Percentiles rank a stretch among this genome's conserved stretches.
Evolutionary conservation across 495 filamentous ascomycete species (phyloP).

Genomic region (Penicillium goetzii): DNA sequence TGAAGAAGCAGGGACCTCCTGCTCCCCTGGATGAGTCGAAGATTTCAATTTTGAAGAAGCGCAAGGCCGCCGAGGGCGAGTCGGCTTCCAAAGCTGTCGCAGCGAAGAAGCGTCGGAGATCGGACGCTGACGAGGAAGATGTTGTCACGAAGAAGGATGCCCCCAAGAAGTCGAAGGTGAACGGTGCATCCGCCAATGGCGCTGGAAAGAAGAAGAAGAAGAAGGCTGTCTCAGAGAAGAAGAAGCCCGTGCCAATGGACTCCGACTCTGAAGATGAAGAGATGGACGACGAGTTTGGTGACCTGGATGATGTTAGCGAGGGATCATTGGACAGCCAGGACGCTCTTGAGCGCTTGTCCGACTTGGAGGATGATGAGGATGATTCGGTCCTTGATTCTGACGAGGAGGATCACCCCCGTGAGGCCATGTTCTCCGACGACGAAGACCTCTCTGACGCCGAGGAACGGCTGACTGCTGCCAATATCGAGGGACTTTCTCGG

Average conservation of each 20-base stretch:
- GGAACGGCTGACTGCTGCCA: slow-evolving; percentile 91
- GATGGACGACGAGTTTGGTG: slow-evolving; percentile 56
- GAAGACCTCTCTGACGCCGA: slow-evolving; percentile 88
- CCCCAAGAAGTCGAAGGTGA: slow-evolving; percentile 53
- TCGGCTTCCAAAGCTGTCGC: slow-evolving; percentile 40
- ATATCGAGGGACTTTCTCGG: slow-evolving; percentile 87
- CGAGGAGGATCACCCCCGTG: slow-evolving; percentile 57
- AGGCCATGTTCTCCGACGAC: slow-evolving; percentile 90
- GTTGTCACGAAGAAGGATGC: slow-evolving; percentile 34
- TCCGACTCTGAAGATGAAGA: slow-evolving; percentile 47
- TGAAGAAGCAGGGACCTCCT: slow-evolving; percentile 93
- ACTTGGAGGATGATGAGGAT: slow-evolving; percentile 55
- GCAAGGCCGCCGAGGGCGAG: slow-evolving; percentile 67
- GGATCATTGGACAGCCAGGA: slow-evolving; percentile 57
- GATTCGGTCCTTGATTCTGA: slow-evolving; percentile 78
- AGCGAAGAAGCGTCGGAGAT: slow-evolving; percentile 71
- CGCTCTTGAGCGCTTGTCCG: slow-evolving; percentile 48
- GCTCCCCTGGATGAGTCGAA: slow-evolving; percentile 78
- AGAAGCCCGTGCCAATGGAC: slow-evolving; percentile 51
- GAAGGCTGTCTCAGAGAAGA: slow-evolving; percentile 44
- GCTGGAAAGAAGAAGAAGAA: slow-evolving; percentile 38
- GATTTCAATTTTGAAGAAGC: slow-evolving; percentile 71
- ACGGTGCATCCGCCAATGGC: slow-evolving; percentile 40
- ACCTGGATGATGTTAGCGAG: slow-evolving; percentile 54
- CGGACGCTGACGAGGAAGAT: slow-evolving; percentile 47